Base-by-base conservation (phyloP, 2,329 filamentous ascomycete species). In the Fusarium equiseti region DNA sequence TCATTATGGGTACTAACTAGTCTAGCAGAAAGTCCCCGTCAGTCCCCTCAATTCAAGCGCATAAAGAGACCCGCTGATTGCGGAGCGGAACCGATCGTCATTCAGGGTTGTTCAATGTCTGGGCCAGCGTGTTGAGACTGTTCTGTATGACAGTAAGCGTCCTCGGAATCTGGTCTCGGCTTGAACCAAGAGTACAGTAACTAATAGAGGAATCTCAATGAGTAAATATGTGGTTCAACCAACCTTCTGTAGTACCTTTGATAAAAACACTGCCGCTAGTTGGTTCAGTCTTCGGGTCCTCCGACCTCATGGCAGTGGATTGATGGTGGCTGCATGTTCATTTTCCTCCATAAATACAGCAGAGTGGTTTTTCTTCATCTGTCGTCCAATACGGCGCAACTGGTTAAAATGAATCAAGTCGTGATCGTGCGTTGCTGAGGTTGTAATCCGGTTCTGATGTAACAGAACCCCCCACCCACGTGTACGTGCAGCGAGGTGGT, bases 21-120 rank as follows among this genome's bases (percentile, higher is more conserved):
- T 20, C 32, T 63, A 66, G n/a, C 22, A 32, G 48, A 29, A 50
- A 50, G 27, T 32, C 35, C 51, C 57, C 32, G 22, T 59, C 29
- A n/a, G 27, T 59, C 54, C 40, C 49, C 62, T 64, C 62, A 65
- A 61, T 58, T 59, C 58, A 67, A 67, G 48, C 54, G 61, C 43
- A 66, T 56, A 59, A 69, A 54, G 63, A 66, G 66, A 73, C 74
- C 74, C 73, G 63, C 72, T 59, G 31, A 35, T 22, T 35, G 49
- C 57, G 55, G 42, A 58, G 69, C 69, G 71, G 74, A 63, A 54
- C 56, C 59, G 74, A 76, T 76, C 71, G 66, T 66, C 68, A 64
- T 55, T 50, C 49, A 60, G 63, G 71, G 71, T 63, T 66, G 52
- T 70, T 49, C 58, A 63, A 45, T 52, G 56, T 72, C 54, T 57